Evolutionary conservation across 129 eudicot species (phyloP), one percentile per base, ranked within the genome.

Genomic region (Ambrosia artemisiifolia): DNA sequence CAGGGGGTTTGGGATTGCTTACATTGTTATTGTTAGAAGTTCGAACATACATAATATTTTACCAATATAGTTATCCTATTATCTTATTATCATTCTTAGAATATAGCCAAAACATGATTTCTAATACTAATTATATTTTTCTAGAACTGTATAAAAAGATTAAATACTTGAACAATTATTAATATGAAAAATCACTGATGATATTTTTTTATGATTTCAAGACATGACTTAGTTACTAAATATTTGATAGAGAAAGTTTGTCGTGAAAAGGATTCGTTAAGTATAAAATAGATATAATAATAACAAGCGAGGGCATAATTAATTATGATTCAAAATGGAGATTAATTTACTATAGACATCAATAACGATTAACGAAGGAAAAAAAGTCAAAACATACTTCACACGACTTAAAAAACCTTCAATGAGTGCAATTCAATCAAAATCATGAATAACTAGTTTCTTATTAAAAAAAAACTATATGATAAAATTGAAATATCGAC

Each of bases 221-320:
- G 6, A 57, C 38, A 57, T 0, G 1, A 55, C 19, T 46, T 46
- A 11, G 19, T 55, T 55, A 55, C 19, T 54, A 9, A 24, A 24
- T 24, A 12, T 11, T 57, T 57, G 63, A 57, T 57, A 3, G 11
- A 5, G 63, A 57, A 57, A 11, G 34, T 60, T 60, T 60, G 43
- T 60, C 65, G 65, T 4, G 16, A 57, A 57, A 38, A 57, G 9
- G 65, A 32, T 60, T 60, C 42, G 65, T 17, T 14, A 60, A 60
- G 4, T 12, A 32, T 30, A 12, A 60, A 57, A 2, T 40, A 40
- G 7, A 40, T 40, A 40, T 40, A 40, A 60, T 11, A 28, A 28
- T 32, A 57, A 59, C 65, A 59, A 32, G 43, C 43, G 65, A 60
- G 18, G 65, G 65, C 43, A 60, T 32, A 13, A 60, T 60, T 60